A percentile compares a stretch with the other conserved stretches of the same genome.
phyloP scores from a whole-genome alignment of 306 rosid genomes.

The Rosa chinensis region DNA sequence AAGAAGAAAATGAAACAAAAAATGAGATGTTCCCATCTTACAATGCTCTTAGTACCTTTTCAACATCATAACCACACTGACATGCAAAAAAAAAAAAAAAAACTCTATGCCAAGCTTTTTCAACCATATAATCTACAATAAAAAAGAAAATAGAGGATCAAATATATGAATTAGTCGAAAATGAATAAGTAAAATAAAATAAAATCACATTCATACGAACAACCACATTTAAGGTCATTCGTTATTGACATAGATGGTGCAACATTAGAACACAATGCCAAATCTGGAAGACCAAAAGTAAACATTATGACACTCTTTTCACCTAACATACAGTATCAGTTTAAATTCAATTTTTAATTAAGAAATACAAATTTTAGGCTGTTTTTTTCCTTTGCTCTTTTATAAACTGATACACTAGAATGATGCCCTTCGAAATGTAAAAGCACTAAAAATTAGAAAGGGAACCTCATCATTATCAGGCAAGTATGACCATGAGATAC shows the following conservation, averaged over 20 bases:
- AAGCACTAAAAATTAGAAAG: conserved; percentile 5
- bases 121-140: no score
- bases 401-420: not conserved
- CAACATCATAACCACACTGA: no score
- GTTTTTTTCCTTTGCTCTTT: not conserved
- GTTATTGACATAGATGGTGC: not conserved
- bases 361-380: not conserved
- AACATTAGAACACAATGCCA: not conserved
- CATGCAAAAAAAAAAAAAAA: no score
- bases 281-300: not conserved
- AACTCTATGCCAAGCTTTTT: no score
- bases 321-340: not conserved
- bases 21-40: no score
- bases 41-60: no score
- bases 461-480: conserved; percentile 81
- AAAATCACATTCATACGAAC: not conserved
- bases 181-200: no score
- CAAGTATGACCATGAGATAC: conserved; percentile 59
- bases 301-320: not conserved
- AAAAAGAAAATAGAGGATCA: no score
- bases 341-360: not conserved
- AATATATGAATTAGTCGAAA: no score
- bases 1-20: no score
- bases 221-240: not conserved
- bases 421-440: not conserved